These are phyloP conservation scores for Colletotrichum gloeosporioides DNA, from an alignment of 2,329 filamentous ascomycete genomes.

Conservation along the genomic window DNA sequence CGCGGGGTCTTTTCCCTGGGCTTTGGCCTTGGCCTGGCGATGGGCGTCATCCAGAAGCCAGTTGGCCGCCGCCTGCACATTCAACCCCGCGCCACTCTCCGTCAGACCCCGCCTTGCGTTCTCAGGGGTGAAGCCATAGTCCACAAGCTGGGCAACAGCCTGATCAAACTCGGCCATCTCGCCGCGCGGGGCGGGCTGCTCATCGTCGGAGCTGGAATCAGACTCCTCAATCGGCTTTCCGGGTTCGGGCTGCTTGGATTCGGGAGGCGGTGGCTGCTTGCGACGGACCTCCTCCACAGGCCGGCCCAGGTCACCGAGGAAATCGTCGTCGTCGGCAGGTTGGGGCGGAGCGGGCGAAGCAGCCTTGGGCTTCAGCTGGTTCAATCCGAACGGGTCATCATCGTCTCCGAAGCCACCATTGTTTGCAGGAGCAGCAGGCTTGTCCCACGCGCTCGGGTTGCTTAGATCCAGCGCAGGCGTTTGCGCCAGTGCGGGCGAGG, in stretches of 20 bases:
- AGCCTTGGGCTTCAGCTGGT: conserved; percentile 58
- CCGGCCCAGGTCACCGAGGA: conserved; percentile 68
- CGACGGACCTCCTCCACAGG: conserved; percentile 69
- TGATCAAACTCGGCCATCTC: conserved; percentile 64
- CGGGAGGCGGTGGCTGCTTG: conserved; percentile 41
- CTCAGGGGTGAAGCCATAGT: conserved; percentile 91
- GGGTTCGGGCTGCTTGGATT: conserved; percentile 50
- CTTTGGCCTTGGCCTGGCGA: conserved; percentile 77
- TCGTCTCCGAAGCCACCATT: conserved; percentile 63
- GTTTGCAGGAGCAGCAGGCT: conserved; percentile 32
- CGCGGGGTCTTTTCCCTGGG: conserved; percentile 55
- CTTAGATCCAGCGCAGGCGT: conserved; percentile 54
- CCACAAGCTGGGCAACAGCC: conserved; percentile 86
- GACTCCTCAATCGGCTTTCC: conserved; percentile 61
- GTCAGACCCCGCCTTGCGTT: conserved; percentile 82
- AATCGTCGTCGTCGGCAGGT: conserved; percentile 60
- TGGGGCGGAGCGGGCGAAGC: conserved; percentile 29
- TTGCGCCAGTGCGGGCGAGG: conserved; percentile 46
- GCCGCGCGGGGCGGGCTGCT: conserved; percentile 32
- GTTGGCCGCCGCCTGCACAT: conserved; percentile 86
- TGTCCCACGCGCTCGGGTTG: conserved; percentile 59
- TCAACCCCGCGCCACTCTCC: conserved; percentile 78
- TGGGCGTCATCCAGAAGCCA: conserved; percentile 94
- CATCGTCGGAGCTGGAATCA: conserved; percentile 52
- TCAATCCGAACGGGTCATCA: conserved; percentile 88